Evolutionary conservation across 306 rosid genomes (phyloP).

Genomic region (Astragalus glycyphyllos): DNA sequence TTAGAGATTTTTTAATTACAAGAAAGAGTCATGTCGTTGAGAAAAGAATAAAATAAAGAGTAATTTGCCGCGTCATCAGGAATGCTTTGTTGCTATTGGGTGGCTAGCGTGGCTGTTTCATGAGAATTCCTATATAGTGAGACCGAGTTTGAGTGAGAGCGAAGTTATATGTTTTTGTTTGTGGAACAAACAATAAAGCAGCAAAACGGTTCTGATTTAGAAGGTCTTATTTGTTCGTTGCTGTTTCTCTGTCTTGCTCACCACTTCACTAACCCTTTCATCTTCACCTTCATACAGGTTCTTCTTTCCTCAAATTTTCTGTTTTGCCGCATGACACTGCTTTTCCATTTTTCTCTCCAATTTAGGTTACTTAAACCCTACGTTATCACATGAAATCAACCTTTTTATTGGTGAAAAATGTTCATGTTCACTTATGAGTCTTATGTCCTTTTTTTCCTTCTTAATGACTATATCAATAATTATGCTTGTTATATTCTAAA

Average conservation of each 20-base stretch:
- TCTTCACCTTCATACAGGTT: neutral
- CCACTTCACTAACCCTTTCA: neutral
- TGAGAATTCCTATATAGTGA: too few relatives aligned
- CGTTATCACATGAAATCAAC: neutral
- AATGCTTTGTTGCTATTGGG: too few relatives aligned
- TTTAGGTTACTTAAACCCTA: slow-evolving; percentile 24
- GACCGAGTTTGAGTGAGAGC: too few relatives aligned
- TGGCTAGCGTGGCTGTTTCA: too few relatives aligned
- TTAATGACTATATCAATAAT: neutral
- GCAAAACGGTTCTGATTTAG: too few relatives aligned
- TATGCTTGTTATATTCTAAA: neutral
- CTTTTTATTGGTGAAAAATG: neutral
- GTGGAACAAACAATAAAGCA: too few relatives aligned
- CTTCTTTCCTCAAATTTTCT: neutral
- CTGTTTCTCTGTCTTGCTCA: neutral
- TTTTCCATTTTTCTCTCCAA: neutral
- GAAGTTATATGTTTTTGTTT: too few relatives aligned
- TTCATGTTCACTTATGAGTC: neutral
- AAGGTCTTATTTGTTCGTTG: neutral
- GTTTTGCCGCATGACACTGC: neutral
- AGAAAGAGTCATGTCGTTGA: too few relatives aligned
- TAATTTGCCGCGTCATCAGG: too few relatives aligned
- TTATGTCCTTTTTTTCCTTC: neutral
- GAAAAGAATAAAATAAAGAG: too few relatives aligned
- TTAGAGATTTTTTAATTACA: too few relatives aligned